Evolutionary conservation across 208 protist species (phyloP).

Genomic region (Crithidia mellificae): DNA sequence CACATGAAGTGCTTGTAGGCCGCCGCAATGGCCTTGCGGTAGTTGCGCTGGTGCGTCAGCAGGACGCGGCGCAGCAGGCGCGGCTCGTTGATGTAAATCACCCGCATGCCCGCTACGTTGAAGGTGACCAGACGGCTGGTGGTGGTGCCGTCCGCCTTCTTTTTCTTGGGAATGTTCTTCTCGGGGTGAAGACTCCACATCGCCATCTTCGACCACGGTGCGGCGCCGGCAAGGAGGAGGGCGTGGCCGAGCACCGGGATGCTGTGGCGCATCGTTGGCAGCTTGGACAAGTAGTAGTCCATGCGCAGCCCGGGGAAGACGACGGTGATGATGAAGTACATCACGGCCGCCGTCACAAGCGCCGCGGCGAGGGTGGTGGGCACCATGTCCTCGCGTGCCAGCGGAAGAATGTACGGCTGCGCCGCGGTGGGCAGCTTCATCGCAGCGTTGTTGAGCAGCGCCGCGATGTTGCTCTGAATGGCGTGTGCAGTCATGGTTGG

Average conservation of each 20-base stretch:
- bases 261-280: conserved; percentile 64
- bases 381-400: conserved; percentile 17
- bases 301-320: conserved; percentile 61
- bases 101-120: conserved; percentile 75
- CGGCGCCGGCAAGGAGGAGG: conserved; percentile 59
- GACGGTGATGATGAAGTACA: conserved; percentile 54
- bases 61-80: conserved; percentile 81
- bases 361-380: conserved; percentile 21
- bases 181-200: conserved; percentile 74
- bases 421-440: conserved; percentile 21
- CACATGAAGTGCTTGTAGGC: conserved; percentile 92
- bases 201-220: conserved; percentile 81
- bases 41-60: conserved; percentile 84
- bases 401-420: conserved; percentile 26
- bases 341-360: conserved; percentile 31
- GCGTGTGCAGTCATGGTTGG: conserved; percentile 11
- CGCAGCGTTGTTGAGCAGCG: conserved; percentile 23
- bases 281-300: conserved; percentile 65
- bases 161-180: conserved; percentile 38
- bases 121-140: conserved; percentile 68
- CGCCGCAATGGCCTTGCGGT: conserved; percentile 77
- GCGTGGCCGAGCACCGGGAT: conserved; percentile 81
- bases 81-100: conserved; percentile 87
- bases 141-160: conserved; percentile 1
- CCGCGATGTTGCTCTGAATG: conserved; percentile 24